A percentile compares a stretch with the other conserved stretches of the same genome.
These are phyloP conservation scores for Mycosphaerella arachidis DNA, from an alignment of 2,329 filamentous ascomycete species.

Conservation along the genomic window DNA sequence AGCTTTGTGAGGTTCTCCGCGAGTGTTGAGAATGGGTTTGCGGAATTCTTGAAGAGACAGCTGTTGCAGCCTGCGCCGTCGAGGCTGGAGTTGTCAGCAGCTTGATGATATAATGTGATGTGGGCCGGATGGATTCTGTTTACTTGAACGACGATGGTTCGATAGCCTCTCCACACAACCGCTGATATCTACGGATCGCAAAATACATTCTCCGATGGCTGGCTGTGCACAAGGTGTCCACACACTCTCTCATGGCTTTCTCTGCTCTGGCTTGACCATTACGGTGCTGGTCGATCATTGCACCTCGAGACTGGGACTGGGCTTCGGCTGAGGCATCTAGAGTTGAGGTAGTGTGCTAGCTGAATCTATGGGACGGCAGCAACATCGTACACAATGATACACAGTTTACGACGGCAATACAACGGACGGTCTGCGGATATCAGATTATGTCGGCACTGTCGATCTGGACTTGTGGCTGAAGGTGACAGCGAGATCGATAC, in stretches of 20 bases:
- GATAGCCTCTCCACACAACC: not conserved
- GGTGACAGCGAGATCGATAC: no score
- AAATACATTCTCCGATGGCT: not conserved
- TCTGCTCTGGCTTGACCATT: not conserved
- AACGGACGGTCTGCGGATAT: no score
- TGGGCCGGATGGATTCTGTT: not conserved
- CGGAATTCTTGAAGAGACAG: conserved; percentile 46
- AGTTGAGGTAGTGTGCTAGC: no score
- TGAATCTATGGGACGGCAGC: no score
- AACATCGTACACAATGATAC: no score
- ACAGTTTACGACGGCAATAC: no score
- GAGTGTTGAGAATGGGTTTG: conserved; percentile 55
- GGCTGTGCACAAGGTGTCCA: not conserved
- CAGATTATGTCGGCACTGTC: no score
- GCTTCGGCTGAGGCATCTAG: no score
- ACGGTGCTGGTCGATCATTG: no score
- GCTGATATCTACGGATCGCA: not conserved
- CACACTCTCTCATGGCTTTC: not conserved
- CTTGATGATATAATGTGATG: not conserved
- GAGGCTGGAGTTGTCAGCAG: not conserved
- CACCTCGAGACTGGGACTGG: no score
- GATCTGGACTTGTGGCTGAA: no score
- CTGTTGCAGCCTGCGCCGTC: conserved; percentile 7
- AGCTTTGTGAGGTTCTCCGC: conserved; percentile 58
- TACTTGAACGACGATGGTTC: not conserved